phyloP scores from a whole-genome alignment of 2,329 filamentous ascomycete genomes.

The Aspergillus hiratsukae region DNA sequence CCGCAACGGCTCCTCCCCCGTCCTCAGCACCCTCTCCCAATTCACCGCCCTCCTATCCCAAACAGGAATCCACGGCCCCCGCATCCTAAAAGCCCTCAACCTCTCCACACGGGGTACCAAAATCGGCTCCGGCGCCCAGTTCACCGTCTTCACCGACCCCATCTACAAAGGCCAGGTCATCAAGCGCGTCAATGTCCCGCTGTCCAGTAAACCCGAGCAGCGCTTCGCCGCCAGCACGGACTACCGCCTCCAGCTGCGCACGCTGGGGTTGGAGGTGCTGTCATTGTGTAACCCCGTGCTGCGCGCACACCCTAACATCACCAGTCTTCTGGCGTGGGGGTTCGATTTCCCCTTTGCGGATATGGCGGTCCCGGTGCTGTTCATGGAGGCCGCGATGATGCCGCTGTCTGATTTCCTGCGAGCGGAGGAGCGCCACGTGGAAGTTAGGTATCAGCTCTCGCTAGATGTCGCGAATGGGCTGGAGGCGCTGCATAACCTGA shows the following conservation, averaged over 20 bases:
- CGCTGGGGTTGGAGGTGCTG: constrained; percentile 21
- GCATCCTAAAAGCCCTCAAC: constrained; percentile 18
- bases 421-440: constrained; percentile 8
- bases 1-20: constrained; percentile 22
- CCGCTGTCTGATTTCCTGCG: constrained; percentile 21
- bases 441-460: constrained; percentile 20
- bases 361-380: constrained; percentile 23
- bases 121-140: constrained; percentile 23
- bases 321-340: constrained; percentile 22
- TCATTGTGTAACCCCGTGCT: constrained; percentile 24
- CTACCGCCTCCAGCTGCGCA: constrained; percentile 22
- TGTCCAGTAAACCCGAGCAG: constrained; percentile 14
- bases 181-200: constrained; percentile 25
- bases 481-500: constrained; percentile 21
- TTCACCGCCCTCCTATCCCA: constrained; percentile 24
- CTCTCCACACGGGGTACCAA: constrained; percentile 19
- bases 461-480: constrained; percentile 21
- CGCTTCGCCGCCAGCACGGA: constrained; percentile 20
- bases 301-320: constrained; percentile 24
- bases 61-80: constrained; percentile 24
- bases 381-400: constrained; percentile 24
- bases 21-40: constrained; percentile 22
- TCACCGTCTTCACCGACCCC: constrained; percentile 23
- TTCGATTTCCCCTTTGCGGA: constrained; percentile 26
- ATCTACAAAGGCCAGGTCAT: constrained; percentile 21